phyloP scores from a whole-genome alignment of 305 asterid species.

The Fraxinus albicans region DNA sequence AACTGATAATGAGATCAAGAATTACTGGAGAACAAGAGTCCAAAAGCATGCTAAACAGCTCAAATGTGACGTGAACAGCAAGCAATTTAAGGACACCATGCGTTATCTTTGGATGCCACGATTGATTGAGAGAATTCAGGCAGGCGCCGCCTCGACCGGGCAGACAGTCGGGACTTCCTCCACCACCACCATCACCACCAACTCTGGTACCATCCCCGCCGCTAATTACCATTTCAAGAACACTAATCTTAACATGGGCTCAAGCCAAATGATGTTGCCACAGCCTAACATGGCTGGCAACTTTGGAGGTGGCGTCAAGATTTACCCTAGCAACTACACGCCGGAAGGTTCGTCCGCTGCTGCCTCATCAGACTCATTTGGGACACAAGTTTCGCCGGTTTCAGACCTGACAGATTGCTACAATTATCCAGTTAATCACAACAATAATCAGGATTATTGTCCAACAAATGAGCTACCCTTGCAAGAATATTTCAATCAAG shows the following conservation, averaged over 20 bases:
- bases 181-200: not conserved
- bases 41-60: conserved; percentile 91
- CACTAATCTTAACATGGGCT: not conserved
- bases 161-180: not conserved
- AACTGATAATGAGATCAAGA: conserved; percentile 75
- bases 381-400: conserved; percentile 39
- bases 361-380: conserved; percentile 44
- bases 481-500: conserved; percentile 40
- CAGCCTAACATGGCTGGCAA: not conserved
- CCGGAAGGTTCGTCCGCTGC: conserved; percentile 37
- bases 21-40: conserved; percentile 81
- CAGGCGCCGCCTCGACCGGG: conserved; percentile 23
- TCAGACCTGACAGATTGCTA: conserved; percentile 44
- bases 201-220: not conserved
- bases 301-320: not conserved
- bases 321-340: conserved; percentile 11
- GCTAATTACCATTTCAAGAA: not conserved
- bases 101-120: conserved; percentile 90
- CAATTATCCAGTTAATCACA: conserved; percentile 30
- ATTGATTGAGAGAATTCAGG: conserved; percentile 68
- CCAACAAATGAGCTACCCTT: conserved; percentile 22
- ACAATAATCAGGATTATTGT: conserved; percentile 26
- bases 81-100: conserved; percentile 90
- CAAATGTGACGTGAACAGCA: conserved; percentile 89
- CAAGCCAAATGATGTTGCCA: conserved; percentile 6